Percentiles rank a stretch among this genome's conserved stretches.
Evolutionary conservation across 768 basidiomycete genomes (phyloP).

Genomic region (Coprinopsis cinerea): DNA sequence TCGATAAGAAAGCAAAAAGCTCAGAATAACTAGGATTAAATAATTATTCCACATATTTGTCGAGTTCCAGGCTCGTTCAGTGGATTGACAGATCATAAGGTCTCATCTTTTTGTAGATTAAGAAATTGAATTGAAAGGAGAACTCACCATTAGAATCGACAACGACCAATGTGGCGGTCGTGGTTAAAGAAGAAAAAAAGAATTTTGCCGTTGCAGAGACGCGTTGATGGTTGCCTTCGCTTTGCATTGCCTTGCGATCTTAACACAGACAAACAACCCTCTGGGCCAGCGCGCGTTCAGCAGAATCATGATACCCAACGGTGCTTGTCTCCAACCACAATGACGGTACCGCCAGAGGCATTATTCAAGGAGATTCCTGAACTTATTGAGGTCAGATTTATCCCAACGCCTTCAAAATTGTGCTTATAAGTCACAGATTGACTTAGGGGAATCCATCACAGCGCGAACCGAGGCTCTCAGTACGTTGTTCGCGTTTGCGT

Average conservation of each 20-base stretch:
- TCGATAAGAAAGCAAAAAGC: no score
- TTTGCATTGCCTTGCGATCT: neutral
- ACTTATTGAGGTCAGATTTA: constrained; percentile 76
- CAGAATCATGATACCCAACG: neutral
- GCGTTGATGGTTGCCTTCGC: neutral
- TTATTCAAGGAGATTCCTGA: constrained; percentile 93
- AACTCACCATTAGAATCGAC: no score
- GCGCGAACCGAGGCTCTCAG: constrained; percentile 90
- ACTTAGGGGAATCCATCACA: constrained; percentile 83
- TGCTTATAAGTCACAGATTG: constrained; percentile 47
- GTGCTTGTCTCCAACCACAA: constrained; percentile 23
- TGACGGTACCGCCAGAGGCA: constrained; percentile 48
- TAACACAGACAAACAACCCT: neutral
- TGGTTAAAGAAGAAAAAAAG: neutral
- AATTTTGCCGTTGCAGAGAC: neutral
- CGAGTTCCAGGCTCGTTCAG: neutral
- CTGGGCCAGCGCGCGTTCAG: neutral
- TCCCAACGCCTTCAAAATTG: neutral
- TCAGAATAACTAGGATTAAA: constrained; percentile 7
- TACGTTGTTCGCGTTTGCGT: constrained; percentile 33
- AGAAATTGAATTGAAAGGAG: neutral
- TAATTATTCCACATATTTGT: neutral
- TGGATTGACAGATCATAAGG: neutral
- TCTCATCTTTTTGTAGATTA: neutral
- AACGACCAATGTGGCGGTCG: no score